Percentiles rank a stretch among this genome's conserved stretches.
These are phyloP conservation scores for Cystofilobasidium bisporidii DNA, from an alignment of 768 basidiomycete species.

Conservation along the genomic window DNA sequence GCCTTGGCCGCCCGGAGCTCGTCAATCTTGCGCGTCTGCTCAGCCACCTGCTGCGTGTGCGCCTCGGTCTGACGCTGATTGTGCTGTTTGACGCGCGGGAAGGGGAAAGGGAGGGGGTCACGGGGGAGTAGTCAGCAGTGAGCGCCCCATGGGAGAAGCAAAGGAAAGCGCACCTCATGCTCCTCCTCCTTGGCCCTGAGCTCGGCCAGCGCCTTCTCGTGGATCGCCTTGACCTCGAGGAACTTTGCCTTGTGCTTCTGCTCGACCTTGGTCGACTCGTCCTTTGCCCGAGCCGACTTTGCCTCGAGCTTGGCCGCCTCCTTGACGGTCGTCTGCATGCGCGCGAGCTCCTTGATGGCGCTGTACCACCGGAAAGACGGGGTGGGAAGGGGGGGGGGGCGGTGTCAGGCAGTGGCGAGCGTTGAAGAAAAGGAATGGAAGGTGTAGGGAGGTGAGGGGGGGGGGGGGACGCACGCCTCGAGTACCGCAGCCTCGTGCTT, in stretches of 20 bases:
- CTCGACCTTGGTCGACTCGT: slow-evolving; percentile 1
- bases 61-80: slow-evolving; percentile 43
- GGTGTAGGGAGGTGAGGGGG: background rate
- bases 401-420: no score
- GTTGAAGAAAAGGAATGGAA: background rate
- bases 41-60: slow-evolving; percentile 56
- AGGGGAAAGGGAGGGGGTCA: background rate
- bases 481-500: slow-evolving; percentile 7
- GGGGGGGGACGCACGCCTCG: background rate
- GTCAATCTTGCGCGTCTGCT: slow-evolving; percentile 41
- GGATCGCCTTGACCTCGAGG: slow-evolving; percentile 44
- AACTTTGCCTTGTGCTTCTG: slow-evolving; percentile 52
- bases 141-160: background rate
- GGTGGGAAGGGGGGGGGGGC: background rate
- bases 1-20: slow-evolving; percentile 4
- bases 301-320: slow-evolving; percentile 6
- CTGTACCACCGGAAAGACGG: background rate
- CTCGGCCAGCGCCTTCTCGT: slow-evolving; percentile 48
- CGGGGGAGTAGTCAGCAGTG: background rate
- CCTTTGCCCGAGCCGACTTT: background rate
- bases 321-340: slow-evolving; percentile 2
- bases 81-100: background rate
- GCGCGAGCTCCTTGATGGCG: slow-evolving; percentile 4
- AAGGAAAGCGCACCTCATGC: slow-evolving; percentile 9
- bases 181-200: slow-evolving; percentile 39